These are phyloP conservation scores for Hansenula sp. DNA, from an alignment of 1,139 yeast species.

Conservation along the genomic window DNA sequence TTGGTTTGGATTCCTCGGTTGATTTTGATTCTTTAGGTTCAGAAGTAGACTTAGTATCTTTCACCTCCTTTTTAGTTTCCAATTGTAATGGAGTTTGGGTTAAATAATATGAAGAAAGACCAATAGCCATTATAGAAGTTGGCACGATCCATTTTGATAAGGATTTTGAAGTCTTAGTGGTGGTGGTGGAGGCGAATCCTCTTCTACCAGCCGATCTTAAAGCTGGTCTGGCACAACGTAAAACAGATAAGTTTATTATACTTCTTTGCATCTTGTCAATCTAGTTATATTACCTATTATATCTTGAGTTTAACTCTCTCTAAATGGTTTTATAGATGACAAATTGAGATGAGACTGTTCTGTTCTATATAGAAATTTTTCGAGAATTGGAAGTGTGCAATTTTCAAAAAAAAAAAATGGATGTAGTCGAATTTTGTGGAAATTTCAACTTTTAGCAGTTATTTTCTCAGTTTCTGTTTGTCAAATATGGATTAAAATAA, in stretches of 20 bases:
- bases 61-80: conserved; percentile 12
- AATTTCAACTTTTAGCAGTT: too few species aligned
- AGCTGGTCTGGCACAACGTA: conserved; percentile 8
- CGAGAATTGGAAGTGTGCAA: not conserved
- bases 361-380: not conserved
- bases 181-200: conserved; percentile 9
- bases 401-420: not conserved
- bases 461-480: too few species aligned
- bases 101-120: conserved; percentile 13
- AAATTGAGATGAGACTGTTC: not conserved
- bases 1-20: conserved; percentile 2
- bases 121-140: conserved; percentile 12
- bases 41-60: not conserved
- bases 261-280: conserved; percentile 13
- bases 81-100: conserved; percentile 15
- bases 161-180: not conserved
- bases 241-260: conserved; percentile 6
- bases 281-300: not conserved
- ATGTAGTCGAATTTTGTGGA: too few species aligned
- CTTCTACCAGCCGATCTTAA: conserved; percentile 4
- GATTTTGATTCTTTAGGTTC: conserved; percentile 1
- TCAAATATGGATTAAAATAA: too few species aligned
- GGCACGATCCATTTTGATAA: conserved; percentile 14
- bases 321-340: not conserved
- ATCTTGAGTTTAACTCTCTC: too few species aligned